Percentiles rank a stretch among this genome's conserved stretches.
These are phyloP conservation scores for Stagonosporopsis vannaccii DNA, from an alignment of 2,329 filamentous ascomycete species.

Conservation along the genomic window DNA sequence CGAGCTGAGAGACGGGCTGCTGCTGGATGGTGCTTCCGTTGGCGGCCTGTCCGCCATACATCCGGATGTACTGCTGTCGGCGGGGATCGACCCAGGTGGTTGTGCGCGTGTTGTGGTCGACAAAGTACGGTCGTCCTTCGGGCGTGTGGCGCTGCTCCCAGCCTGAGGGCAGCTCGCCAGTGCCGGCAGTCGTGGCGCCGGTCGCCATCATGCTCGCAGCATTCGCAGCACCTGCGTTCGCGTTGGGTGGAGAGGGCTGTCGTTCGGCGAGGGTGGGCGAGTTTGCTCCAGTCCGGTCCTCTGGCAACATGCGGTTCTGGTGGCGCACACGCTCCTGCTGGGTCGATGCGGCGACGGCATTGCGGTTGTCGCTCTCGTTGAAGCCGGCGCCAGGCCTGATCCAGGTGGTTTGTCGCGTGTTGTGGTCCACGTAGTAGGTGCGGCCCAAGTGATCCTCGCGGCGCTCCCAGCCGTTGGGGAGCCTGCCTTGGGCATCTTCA, in stretches of 20 bases:
- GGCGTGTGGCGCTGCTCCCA: conserved; percentile 98
- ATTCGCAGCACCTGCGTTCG: conserved; percentile 49
- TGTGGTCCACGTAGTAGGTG: conserved; percentile 98
- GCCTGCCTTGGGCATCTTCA: conserved; percentile 90
- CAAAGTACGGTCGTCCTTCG: conserved; percentile 94
- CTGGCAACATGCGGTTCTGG: conserved; percentile 92
- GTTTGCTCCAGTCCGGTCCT: conserved; percentile 91
- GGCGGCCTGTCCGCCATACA: conserved; percentile 88
- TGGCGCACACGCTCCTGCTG: conserved; percentile 92
- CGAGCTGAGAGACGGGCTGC: conserved; percentile 95
- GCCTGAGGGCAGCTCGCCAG: conserved; percentile 90
- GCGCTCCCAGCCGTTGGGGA: conserved; percentile 94
- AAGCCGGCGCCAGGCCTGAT: conserved; percentile 82
- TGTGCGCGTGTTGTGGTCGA: conserved; percentile 97
- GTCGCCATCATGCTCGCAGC: conserved; percentile 90
- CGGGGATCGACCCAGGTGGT: conserved; percentile 99
- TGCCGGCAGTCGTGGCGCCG: conserved; percentile 90
- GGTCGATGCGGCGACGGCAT: conserved; percentile 85
- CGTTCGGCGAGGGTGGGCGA: conserved; percentile 77
- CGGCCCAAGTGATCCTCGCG: conserved; percentile 93
- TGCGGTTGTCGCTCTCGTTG: conserved; percentile 77
- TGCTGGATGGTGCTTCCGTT: conserved; percentile 87
- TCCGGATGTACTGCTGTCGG: conserved; percentile 96
- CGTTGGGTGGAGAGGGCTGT: conserved; percentile 50
- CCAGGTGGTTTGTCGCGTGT: conserved; percentile 96